Percentiles rank a stretch among this genome's conserved stretches.
Conservation (phyloP, 164 flowering plant species). For the Nymphaea thermarum region DNA sequence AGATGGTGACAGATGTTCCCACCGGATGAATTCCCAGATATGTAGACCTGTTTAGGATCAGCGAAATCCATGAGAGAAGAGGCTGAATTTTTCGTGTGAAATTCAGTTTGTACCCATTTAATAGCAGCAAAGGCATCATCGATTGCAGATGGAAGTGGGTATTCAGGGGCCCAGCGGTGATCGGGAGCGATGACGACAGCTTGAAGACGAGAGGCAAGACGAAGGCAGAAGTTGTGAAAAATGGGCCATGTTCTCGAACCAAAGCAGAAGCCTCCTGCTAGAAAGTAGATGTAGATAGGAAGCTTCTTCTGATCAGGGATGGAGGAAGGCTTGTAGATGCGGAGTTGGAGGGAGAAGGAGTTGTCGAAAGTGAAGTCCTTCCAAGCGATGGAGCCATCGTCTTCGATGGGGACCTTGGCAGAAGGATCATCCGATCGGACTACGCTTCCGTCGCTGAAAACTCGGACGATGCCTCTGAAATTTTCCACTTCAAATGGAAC, state of each 20-base stretch:
- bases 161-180: constrained; percentile 71
- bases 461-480: constrained; percentile 49
- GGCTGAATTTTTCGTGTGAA: constrained; percentile 28
- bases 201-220: constrained; percentile 39
- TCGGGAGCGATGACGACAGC: constrained; percentile 58
- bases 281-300: constrained; percentile 59
- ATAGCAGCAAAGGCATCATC: constrained; percentile 49
- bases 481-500: constrained; percentile 45
- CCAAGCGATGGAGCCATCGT: constrained; percentile 56
- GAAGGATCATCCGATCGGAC: constrained; percentile 42
- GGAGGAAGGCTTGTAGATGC: constrained; percentile 54
- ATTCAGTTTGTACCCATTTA: constrained; percentile 51
- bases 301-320: constrained; percentile 18
- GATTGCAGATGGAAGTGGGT: constrained; percentile 62
- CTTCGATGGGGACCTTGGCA: constrained; percentile 35
- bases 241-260: constrained; percentile 72
- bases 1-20: constrained; percentile 64
- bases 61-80: constrained; percentile 44
- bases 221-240: constrained; percentile 66
- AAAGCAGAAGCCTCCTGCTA: constrained; percentile 77
- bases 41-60: constrained; percentile 22
- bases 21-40: constrained; percentile 75
- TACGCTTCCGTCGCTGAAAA: constrained; percentile 64
- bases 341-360: constrained; percentile 31
- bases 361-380: constrained; percentile 52